phyloP scores from a whole-genome alignment of 768 basidiomycete species.

The Tubosaeta sp. region DNA sequence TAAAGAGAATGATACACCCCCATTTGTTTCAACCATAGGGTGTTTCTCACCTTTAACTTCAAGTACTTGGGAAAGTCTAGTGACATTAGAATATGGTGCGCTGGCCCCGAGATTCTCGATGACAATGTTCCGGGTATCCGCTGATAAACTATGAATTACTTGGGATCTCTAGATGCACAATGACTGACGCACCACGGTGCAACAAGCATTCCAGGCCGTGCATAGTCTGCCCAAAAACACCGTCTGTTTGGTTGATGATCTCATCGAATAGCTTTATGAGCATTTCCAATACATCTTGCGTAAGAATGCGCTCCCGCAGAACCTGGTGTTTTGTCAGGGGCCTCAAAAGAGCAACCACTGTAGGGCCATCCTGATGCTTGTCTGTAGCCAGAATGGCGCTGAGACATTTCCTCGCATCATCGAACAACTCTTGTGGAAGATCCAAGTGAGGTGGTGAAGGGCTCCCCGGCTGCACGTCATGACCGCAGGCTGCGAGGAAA shows the following conservation, averaged over 20 bases:
- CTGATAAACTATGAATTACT: constrained; percentile 1
- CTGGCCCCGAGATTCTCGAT: constrained; percentile 2
- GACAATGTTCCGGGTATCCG: constrained; percentile 5
- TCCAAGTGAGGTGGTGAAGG: neutral
- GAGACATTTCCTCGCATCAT: constrained; percentile 16
- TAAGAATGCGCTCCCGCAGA: constrained; percentile 12
- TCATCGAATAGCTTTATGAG: constrained; percentile 12
- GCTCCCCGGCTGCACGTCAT: neutral
- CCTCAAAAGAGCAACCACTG: constrained; percentile 17
- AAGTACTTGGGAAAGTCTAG: constrained; percentile 14
- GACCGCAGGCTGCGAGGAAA: constrained; percentile 2
- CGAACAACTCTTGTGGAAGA: neutral
- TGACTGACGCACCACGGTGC: constrained; percentile 9
- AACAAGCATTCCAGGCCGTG: constrained; percentile 15
- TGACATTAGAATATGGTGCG: neutral
- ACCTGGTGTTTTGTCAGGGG: constrained; percentile 15
- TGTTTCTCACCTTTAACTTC: constrained; percentile 7
- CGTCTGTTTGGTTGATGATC: neutral
- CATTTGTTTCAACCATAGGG: neutral
- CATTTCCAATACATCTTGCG: constrained; percentile 1
- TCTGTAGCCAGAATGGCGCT: constrained; percentile 2
- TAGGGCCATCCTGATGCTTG: constrained; percentile 13
- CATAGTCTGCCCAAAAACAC: constrained; percentile 18
- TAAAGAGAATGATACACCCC: neutral
- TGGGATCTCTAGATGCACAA: neutral